These are phyloP conservation scores for Hymenotorrendiella dingleyae DNA, from an alignment of 2,329 filamentous ascomycete species.

Conservation along the genomic window DNA sequence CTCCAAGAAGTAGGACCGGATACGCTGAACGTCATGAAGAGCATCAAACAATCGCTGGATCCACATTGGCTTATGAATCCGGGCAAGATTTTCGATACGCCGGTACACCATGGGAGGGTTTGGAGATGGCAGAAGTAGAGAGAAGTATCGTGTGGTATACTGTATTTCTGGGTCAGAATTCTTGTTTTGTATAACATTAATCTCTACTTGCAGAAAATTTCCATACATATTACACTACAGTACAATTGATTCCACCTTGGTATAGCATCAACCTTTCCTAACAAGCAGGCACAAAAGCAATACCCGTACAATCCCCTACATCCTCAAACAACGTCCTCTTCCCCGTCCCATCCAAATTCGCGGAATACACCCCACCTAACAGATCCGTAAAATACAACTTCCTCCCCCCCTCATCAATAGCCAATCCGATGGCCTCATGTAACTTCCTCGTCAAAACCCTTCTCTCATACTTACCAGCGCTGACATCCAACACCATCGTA, in stretches of 20 bases:
- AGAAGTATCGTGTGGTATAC: neutral
- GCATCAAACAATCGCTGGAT: slow-evolving; percentile 1
- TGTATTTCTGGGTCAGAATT: too few species aligned
- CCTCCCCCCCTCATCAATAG: slow-evolving; percentile 32
- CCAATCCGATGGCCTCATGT: slow-evolving; percentile 42
- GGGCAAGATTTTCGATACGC: slow-evolving; percentile 8
- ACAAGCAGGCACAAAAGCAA: neutral
- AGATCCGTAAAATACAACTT: slow-evolving; percentile 36
- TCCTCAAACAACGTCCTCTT: slow-evolving; percentile 2
- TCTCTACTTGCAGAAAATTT: too few species aligned
- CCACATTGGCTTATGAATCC: slow-evolving; percentile 7
- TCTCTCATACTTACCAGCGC: neutral
- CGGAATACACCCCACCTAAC: slow-evolving; percentile 34
- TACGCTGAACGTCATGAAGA: slow-evolving; percentile 2
- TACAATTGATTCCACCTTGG: too few species aligned
- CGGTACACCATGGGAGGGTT: neutral
- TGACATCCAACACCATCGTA: neutral
- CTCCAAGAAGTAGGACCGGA: slow-evolving; percentile 1
- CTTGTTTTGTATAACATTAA: too few species aligned
- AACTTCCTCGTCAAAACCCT: slow-evolving; percentile 32
- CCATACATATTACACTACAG: too few species aligned
- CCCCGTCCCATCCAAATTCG: slow-evolving; percentile 26
- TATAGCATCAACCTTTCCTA: too few species aligned
- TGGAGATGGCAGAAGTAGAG: slow-evolving; percentile 1
- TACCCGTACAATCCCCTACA: neutral